A percentile compares a stretch with the other conserved stretches of the same genome.
Evolutionary conservation across 2,329 filamentous ascomycete genomes (phyloP).

Genomic region (Colletotrichum lupini): DNA sequence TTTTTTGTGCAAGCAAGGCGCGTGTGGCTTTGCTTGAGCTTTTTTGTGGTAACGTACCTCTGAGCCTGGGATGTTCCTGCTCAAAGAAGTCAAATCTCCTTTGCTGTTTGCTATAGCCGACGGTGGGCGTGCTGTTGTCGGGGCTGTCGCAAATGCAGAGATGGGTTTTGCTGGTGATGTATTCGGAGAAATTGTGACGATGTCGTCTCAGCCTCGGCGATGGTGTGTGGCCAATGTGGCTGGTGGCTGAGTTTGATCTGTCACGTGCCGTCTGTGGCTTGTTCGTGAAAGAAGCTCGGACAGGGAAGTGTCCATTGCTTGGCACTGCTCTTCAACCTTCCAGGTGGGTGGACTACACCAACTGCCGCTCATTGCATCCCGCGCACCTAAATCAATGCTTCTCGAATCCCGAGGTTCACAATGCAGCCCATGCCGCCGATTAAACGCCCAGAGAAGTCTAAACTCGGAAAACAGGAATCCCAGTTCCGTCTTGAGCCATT

Average conservation of each 20-base stretch:
- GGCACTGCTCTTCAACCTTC: not conserved
- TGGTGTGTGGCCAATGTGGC: constrained; percentile 7
- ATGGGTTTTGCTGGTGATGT: not conserved
- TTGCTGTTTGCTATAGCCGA: constrained; percentile 12
- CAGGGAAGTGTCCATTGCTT: not conserved
- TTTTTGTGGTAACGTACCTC: constrained; percentile 58
- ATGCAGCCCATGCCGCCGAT: constrained; percentile 19
- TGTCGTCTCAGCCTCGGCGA: constrained; percentile 23
- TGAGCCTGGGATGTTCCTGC: constrained; percentile 53
- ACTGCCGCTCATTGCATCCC: constrained; percentile 7
- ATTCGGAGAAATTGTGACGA: constrained; percentile 10
- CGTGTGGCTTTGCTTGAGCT: constrained; percentile 31
- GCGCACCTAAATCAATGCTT: constrained; percentile 2
- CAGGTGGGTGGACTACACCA: not conserved
- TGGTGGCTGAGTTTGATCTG: not conserved
- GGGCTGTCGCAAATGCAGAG: constrained; percentile 27
- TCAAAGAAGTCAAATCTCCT: constrained; percentile 43
- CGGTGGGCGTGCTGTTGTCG: not conserved
- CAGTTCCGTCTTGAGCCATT: constrained; percentile 29
- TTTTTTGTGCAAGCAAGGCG: constrained; percentile 5
- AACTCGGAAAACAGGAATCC: constrained; percentile 26
- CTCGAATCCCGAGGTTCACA: constrained; percentile 16
- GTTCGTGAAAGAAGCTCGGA: no score
- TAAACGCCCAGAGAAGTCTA: not conserved
- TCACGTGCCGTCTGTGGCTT: constrained; percentile 3